These are phyloP conservation scores for Mycena alexandri DNA, from an alignment of 768 basidiomycete species.

Conservation along the genomic window DNA sequence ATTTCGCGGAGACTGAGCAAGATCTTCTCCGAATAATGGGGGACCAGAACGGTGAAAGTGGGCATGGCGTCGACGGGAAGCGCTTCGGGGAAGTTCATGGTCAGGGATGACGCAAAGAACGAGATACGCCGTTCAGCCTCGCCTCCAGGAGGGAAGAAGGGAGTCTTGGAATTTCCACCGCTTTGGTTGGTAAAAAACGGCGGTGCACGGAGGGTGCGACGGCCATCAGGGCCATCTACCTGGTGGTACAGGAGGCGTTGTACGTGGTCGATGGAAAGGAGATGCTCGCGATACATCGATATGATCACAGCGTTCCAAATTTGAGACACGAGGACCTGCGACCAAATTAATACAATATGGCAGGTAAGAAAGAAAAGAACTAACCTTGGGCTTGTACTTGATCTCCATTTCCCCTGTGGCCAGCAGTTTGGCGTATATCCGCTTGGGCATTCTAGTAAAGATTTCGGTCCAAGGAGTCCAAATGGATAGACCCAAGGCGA, in stretches of 20 bases:
- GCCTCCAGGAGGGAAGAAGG: conserved; percentile 94
- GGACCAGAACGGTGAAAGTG: conserved; percentile 98
- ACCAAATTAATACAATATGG: conserved; percentile 18
- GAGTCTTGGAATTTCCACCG: conserved; percentile 71
- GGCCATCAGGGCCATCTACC: conserved; percentile 89
- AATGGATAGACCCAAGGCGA: conserved; percentile 93
- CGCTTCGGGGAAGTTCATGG: conserved; percentile 94
- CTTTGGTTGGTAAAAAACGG: conserved; percentile 98
- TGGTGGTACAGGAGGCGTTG: conserved; percentile 98
- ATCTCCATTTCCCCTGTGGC: conserved; percentile 98
- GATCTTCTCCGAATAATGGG: conserved; percentile 99
- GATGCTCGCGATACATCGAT: conserved; percentile 99
- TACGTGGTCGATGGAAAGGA: conserved; percentile 97
- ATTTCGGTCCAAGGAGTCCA: conserved; percentile 99
- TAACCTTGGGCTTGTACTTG: conserved; percentile 98
- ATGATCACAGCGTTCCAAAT: conserved; percentile 99
- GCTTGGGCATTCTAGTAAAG: conserved; percentile 94
- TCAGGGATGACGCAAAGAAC: conserved; percentile 98
- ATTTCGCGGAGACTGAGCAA: conserved; percentile 96
- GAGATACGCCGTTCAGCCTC: conserved; percentile 99
- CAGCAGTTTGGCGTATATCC: conserved; percentile 97
- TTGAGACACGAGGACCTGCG: conserved; percentile 92
- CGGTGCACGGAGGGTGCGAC: conserved; percentile 93
- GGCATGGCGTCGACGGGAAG: conserved; percentile 99
- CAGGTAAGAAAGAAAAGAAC: conserved; percentile 21